These are phyloP conservation scores for Globisporangium nodosum DNA, from an alignment of 352 stramenopile genomes.

Conservation along the genomic window DNA sequence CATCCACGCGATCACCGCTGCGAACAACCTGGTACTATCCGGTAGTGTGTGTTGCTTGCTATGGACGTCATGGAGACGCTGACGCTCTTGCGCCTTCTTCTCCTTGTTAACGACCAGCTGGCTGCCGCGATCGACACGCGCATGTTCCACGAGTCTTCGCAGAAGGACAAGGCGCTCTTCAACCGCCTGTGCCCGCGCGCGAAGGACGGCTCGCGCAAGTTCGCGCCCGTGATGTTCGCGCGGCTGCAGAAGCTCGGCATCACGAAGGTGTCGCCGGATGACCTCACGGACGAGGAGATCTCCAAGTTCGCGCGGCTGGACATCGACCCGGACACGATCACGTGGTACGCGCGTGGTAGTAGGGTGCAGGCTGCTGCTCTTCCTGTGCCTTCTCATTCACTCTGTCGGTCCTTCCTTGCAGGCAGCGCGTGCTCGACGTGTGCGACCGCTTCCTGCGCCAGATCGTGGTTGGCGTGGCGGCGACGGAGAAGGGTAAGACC, in stretches of 20 bases:
- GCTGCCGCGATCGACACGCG: constrained; percentile 96
- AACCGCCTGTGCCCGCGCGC: constrained; percentile 73
- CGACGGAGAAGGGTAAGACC: constrained; percentile 88
- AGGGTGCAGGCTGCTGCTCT: too few relatives aligned
- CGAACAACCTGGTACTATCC: constrained; percentile 91
- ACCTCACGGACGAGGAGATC: constrained; percentile 94
- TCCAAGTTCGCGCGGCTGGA: constrained; percentile 92
- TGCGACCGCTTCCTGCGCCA: constrained; percentile 95
- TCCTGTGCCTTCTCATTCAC: background rate
- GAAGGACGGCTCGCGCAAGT: constrained; percentile 83
- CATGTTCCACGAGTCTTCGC: constrained; percentile 96
- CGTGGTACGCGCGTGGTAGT: constrained; percentile 22
- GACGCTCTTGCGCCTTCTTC: background rate
- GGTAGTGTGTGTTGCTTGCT: too few relatives aligned
- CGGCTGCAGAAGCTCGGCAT: constrained; percentile 96
- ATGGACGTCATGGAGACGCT: background rate
- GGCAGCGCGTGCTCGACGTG: constrained; percentile 95
- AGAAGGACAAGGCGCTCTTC: constrained; percentile 82
- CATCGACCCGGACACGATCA: constrained; percentile 93
- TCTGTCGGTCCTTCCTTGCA: background rate
- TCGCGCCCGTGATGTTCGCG: constrained; percentile 90
- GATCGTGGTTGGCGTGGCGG: constrained; percentile 86
- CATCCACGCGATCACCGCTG: constrained; percentile 97
- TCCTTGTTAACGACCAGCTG: constrained; percentile 37
- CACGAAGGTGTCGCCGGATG: constrained; percentile 83